Evolutionary conservation across 176 grass and related monocot species (phyloP), one percentile per base, ranked within the genome.

Genomic region (Eragrostis curvula): DNA sequence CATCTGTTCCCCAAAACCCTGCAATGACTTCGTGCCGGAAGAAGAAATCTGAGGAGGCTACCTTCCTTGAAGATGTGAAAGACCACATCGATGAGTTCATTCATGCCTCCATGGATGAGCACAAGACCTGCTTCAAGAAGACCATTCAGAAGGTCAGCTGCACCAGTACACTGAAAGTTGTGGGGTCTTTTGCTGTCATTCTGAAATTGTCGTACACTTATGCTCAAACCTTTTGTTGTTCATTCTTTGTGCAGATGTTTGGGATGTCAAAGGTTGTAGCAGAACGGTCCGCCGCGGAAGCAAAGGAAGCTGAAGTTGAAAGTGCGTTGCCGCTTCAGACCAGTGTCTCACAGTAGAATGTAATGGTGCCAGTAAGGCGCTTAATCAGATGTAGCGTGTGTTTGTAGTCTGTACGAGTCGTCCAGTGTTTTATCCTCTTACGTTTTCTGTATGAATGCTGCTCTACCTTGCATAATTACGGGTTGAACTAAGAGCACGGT

Each of bases 81-180:
- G 96, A 98, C 3, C 96, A 98, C 65, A 88, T 98, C 0, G 96
- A 98, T 12, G 92, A 98, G 44, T 98, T 98, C 79, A 82, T 98
- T 62, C 84, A 95, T 32, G 92, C 96, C 0, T 98, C 96, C 42
- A 88, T 98, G 96, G 96, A 95, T 74, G 96, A 98, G 74, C 96
- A 98, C 85, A 98, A 95, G 73, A 89, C 82, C 62, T 98, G 96
- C 84, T 95, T 98, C 76, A 84, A 91, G 73, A 95, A 98, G 76
- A 98, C 88, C 20, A 87, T 98, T 14, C 66, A 88, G 64, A 98
- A 95, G 96, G 96, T 95, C 32, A 41, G 28, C 21, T 85, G 39
- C 47, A 32, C 1, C 41, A 46, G 56, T 24, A 58, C 13, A 3
- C 29, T 11, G 24, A 67, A 58, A 8, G 14, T 21, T 23, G 0